These are phyloP conservation scores for Plasmopara halstedii DNA, from an alignment of 352 stramenopile species.

Conservation along the genomic window DNA sequence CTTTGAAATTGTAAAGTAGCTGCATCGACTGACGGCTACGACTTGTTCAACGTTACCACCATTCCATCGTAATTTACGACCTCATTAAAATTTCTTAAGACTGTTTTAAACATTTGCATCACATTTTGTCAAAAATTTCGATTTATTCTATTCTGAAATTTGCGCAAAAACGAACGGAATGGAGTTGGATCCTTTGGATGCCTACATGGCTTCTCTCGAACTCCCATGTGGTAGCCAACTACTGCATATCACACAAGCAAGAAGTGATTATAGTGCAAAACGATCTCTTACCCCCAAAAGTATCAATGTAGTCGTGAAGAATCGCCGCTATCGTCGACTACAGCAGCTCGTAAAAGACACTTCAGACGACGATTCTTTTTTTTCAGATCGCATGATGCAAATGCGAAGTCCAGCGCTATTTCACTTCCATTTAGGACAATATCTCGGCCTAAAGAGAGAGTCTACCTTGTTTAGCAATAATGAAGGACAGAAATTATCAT, in stretches of 20 bases:
- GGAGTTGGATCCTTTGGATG: slow-evolving; percentile 64
- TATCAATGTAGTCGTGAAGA: slow-evolving; percentile 34
- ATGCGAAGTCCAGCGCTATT: slow-evolving; percentile 73
- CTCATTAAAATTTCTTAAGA: no score
- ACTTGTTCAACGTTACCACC: no score
- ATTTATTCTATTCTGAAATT: no score
- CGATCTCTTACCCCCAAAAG: slow-evolving; percentile 1
- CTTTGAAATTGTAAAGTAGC: no score
- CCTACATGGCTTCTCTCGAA: slow-evolving; percentile 68
- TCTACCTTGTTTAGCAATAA: not conserved
- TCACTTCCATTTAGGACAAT: slow-evolving; percentile 77
- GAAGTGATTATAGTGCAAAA: slow-evolving; percentile 3
- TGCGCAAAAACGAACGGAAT: slow-evolving; percentile 2
- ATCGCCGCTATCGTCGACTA: slow-evolving; percentile 62
- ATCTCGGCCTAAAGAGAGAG: slow-evolving; percentile 19
- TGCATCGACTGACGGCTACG: no score
- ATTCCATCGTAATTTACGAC: no score
- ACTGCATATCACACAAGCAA: slow-evolving; percentile 7
- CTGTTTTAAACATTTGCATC: no score
- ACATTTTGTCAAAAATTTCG: no score
- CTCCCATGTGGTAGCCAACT: slow-evolving; percentile 7
- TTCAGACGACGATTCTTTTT: slow-evolving; percentile 40
- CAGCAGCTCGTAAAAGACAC: slow-evolving; percentile 45
- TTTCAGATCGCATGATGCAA: slow-evolving; percentile 79
- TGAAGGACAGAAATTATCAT: slow-evolving; percentile 29